Base-by-base conservation (phyloP, 768 basidiomycete genomes). In the Lactifluus pinguis region DNA sequence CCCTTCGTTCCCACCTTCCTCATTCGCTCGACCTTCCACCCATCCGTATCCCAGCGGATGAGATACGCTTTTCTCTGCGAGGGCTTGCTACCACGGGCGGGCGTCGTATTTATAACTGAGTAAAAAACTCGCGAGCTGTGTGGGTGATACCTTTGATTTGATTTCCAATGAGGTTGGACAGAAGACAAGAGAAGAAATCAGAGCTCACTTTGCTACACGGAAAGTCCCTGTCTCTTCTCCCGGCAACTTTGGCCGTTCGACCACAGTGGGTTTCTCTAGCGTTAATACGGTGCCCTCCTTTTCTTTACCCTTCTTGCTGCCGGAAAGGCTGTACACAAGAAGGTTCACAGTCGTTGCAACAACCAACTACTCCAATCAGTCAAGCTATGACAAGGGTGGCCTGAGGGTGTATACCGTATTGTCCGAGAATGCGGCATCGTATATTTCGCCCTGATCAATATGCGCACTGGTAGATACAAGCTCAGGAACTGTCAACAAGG, bases 1-100 rank as follows among this genome's bases (percentile, higher is more conserved):
- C 87, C 86, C 63, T 85, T 84, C 61, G 88, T 87, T 30, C 85
- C 83, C 4, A 94, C 77, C 69, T 92, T 91, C 57, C 86, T 79
- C 25, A 77, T 77, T 61, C 82, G 85, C 6, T 83, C 77, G 6
- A 85, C 73, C 17, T 77, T 79, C 89, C 92, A 92, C 2, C 79
- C 80, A 19, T 79, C 69, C 14, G 84, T 78, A 66, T 86, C 83
- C 92, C 87, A 95, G 71, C 82, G 87, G 64, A 79, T 77, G 10
- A 89, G 71, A 66, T 80, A 90, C 2, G 84, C 83, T 57, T 81
- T 82, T 41, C 83, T 79, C 42, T 79, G 78, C 6, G 78, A 66
- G 5, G 77, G 69, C 68, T 83, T 92, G 29, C 55, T 50, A 57
- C 79, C 77, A 47, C 85, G 82, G n/a, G 82, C 76, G 2, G 86